Conservation (phyloP, 2,329 filamentous ascomycete genomes). For the Sphaerulina vaccinii region DNA sequence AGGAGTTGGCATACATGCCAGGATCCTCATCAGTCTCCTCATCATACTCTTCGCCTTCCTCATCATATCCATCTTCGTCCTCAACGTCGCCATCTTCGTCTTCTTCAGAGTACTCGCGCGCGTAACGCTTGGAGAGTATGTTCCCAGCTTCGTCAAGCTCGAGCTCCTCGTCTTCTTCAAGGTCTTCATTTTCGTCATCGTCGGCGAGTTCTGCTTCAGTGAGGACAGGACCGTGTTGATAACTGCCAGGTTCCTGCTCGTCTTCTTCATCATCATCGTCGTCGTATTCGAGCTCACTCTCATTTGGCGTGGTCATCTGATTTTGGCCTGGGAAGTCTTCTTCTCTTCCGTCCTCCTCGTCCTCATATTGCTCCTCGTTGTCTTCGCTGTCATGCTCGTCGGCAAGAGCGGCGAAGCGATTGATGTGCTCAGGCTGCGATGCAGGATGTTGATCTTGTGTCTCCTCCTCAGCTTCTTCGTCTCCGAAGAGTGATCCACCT, state of each 20-base stretch:
- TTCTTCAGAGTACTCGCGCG: slow-evolving; percentile 6
- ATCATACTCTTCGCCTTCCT: slow-evolving; percentile 13
- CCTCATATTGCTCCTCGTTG: slow-evolving; percentile 18
- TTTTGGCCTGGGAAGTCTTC: neutral
- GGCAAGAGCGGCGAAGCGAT: slow-evolving; percentile 16
- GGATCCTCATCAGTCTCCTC: slow-evolving; percentile 15
- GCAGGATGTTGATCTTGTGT: neutral
- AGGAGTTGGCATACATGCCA: slow-evolving; percentile 13
- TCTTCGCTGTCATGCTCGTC: slow-evolving; percentile 14
- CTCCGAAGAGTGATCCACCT: neutral
- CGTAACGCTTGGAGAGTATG: neutral
- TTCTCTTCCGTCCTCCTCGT: slow-evolving; percentile 1
- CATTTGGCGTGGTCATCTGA: slow-evolving; percentile 2
- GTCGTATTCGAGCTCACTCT: slow-evolving; percentile 13
- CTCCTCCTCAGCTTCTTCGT: neutral
- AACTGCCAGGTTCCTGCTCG: slow-evolving; percentile 17
- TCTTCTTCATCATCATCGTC: slow-evolving; percentile 17
- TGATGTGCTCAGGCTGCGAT: slow-evolving; percentile 2
- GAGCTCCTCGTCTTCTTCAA: slow-evolving; percentile 18
- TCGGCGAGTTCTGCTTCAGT: slow-evolving; percentile 21
- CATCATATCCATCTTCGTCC: slow-evolving; percentile 11
- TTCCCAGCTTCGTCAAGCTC: slow-evolving; percentile 13
- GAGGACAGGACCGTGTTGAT: slow-evolving; percentile 16
- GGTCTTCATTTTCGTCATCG: slow-evolving; percentile 23
- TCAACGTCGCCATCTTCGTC: slow-evolving; percentile 14